Base-by-base conservation (phyloP, 768 basidiomycete species). In the Leccinum variicolor region DNA sequence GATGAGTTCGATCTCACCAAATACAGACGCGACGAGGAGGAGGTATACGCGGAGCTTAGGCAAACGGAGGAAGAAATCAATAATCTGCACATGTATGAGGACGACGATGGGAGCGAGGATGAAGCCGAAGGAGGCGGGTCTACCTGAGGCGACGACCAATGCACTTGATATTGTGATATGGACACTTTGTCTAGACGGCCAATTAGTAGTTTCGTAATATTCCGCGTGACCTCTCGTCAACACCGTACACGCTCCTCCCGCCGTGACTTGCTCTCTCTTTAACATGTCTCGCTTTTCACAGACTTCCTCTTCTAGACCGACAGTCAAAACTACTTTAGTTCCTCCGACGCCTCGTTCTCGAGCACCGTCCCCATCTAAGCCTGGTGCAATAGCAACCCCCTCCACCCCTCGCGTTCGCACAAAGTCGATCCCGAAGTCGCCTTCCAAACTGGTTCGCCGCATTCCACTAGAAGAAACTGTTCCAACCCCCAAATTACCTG, bases 1-100 rank as follows among this genome's bases (percentile, higher is more conserved):
- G 85, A 85, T 50, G 73, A 74, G 34, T 86, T 84, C 75, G 85
- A 87, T 72, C 72, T 87, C 45, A 65, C 73, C 26, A 78, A 81
- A 63, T 90, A 88, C 73, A 80, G 87, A 62, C 77, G 69, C 41
- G 65, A 70, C 36, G 69, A 70, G 19, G 70, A 71, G 55, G 68
- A 72, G 13, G 54, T 62, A 23, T 70, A 72, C 45, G 59, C 66
- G 7, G 69, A 72, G 33, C 48, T 70, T 49, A 63, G 68, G 48
- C 52, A 58, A 48, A 52, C 59, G 50, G 72, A 66, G 14, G 59
- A 61, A 39, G 59, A 25, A 3, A 15, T 65, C 49, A 33, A 21
- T 52, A 19, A 61, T 39, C 29, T 69, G 45, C 61, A 54, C 53
- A 23, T 72, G 54, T 61, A 62, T 19, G 66, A 62, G 15, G 62